Conservation (phyloP, 139 green algal species). For the Micromonas commoda region DNA sequence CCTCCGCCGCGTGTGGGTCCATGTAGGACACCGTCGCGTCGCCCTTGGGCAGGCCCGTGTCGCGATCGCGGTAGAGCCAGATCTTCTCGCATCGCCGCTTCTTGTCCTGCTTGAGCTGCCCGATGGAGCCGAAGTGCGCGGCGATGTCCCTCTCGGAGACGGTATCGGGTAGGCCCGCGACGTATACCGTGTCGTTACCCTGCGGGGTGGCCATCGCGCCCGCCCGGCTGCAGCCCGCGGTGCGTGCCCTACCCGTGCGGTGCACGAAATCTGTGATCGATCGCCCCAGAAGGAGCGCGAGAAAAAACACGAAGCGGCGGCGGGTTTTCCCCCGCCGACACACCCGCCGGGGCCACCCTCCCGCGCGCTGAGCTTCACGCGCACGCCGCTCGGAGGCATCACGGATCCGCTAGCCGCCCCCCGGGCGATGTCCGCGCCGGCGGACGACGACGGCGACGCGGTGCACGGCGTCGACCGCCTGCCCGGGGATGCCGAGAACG, state of each 20-base stretch:
- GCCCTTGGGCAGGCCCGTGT: conserved; percentile 35
- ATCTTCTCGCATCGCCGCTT: conserved; percentile 34
- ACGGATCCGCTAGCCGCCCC: too few species aligned
- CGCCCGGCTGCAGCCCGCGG: too few species aligned
- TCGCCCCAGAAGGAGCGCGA: too few species aligned
- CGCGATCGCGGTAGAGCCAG: conserved; percentile 35
- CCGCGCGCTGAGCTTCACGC: too few species aligned
- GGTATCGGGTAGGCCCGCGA: conserved; percentile 34
- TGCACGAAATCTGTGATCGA: too few species aligned
- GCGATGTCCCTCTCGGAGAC: conserved; percentile 21
- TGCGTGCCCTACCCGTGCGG: too few species aligned
- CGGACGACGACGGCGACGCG: background rate
- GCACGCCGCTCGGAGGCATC: too few species aligned
- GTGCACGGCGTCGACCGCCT: background rate
- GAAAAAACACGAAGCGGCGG: too few species aligned
- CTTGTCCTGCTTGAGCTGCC: conserved; percentile 38
- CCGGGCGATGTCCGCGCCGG: background rate
- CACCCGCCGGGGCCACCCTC: too few species aligned
- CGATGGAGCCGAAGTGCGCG: conserved; percentile 37
- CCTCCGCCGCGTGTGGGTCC: conserved; percentile 29
- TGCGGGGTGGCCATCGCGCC: conserved; percentile 6
- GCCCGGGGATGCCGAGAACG: background rate
- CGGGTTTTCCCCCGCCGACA: too few species aligned
- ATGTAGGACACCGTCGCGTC: conserved; percentile 38
- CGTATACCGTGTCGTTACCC: conserved; percentile 32